These are phyloP conservation scores for Rosa chinensis DNA, from an alignment of 306 rosid genomes.

Conservation along the genomic window DNA sequence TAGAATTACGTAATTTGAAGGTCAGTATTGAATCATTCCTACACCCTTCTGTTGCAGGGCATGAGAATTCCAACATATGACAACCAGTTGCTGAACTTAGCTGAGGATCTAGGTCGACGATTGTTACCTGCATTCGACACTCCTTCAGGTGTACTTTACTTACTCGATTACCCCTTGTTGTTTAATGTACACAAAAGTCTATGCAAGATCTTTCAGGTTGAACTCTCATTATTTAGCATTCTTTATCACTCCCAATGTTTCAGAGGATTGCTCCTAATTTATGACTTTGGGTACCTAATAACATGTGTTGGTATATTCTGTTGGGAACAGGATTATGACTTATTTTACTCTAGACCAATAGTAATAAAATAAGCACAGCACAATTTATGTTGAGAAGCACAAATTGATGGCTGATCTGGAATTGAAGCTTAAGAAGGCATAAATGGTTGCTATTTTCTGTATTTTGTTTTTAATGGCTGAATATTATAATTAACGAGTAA, in stretches of 20 bases:
- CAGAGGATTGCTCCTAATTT: neutral
- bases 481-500: no score
- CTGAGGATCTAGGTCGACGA: slow-evolving; percentile 91
- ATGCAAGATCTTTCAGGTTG: slow-evolving; percentile 5
- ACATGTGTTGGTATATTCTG: slow-evolving; percentile 14
- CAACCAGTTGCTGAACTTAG: slow-evolving; percentile 74
- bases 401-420: neutral
- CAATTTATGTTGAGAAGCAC: no score
- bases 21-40: slow-evolving; percentile 4
- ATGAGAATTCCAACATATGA: slow-evolving; percentile 81
- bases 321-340: neutral
- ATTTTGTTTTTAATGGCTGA: no score
- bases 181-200: neutral
- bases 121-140: slow-evolving; percentile 95
- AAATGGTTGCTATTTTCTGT: neutral
- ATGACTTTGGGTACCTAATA: slow-evolving; percentile 19
- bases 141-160: slow-evolving; percentile 76
- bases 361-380: neutral
- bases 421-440: neutral
- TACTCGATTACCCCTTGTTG: slow-evolving; percentile 11
- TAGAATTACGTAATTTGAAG: slow-evolving; percentile 8
- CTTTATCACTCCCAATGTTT: slow-evolving; percentile 2
- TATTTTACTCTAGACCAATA: neutral
- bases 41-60: slow-evolving; percentile 53
- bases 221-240: slow-evolving; percentile 14